Evolutionary conservation across 1,284 basidiomycete species (phyloP).

Genomic region (Cutaneotrichosporon cavernicola): DNA sequence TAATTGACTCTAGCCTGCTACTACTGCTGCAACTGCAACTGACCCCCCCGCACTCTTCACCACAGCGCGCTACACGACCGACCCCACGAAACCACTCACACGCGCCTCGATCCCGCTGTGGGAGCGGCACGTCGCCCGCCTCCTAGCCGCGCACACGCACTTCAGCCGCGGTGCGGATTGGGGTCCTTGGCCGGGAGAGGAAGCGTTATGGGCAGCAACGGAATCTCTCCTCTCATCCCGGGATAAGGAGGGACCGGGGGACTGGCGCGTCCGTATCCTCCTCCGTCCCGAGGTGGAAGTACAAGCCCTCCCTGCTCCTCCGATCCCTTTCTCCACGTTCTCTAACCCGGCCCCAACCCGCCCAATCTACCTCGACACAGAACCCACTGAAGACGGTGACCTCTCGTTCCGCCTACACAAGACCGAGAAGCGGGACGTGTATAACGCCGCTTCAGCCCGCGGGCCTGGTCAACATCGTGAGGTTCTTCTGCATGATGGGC

Average conservation of each 20-base stretch:
- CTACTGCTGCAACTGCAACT: not conserved
- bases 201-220: conserved; percentile 28
- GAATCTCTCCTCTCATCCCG: conserved; percentile 18
- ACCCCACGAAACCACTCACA: conserved; percentile 12
- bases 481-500: conserved; percentile 37
- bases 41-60: conserved; percentile 36
- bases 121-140: conserved; percentile 34
- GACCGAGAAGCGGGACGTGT: conserved; percentile 38
- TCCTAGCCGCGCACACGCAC: conserved; percentile 35
- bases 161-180: conserved; percentile 33
- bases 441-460: conserved; percentile 35
- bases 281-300: conserved; percentile 32
- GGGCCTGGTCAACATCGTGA: conserved; percentile 29
- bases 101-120: conserved; percentile 34
- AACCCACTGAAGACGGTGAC: conserved; percentile 12
- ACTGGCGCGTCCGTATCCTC: conserved; percentile 26
- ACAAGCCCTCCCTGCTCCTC: conserved; percentile 35
- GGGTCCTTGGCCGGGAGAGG: conserved; percentile 39
- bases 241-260: not conserved
- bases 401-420: conserved; percentile 36
- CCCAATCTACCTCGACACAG: conserved; percentile 33
- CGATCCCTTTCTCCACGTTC: conserved; percentile 27
- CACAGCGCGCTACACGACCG: conserved; percentile 42
- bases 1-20: conserved; percentile 9
- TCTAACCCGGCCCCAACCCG: conserved; percentile 16